Evolutionary conservation across 2,329 filamentous ascomycete species (phyloP).

Genomic region (Fusarium proliferatum): DNA sequence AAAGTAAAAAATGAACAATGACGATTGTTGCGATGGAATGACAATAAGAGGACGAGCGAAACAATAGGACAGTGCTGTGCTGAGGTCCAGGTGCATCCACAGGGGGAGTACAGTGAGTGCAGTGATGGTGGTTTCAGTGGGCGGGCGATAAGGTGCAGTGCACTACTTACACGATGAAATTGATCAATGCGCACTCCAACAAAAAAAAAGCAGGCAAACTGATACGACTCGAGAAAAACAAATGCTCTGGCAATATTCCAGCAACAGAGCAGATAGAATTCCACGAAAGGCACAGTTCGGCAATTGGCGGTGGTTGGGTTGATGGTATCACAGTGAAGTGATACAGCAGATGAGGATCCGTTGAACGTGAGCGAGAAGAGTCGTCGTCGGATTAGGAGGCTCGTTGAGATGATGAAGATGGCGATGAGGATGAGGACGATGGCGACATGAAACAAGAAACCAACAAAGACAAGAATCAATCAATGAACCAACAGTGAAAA

Average conservation of each 20-base stretch:
- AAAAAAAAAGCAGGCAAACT: slow-evolving; percentile 14
- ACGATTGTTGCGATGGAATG: not conserved
- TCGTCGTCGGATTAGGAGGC: slow-evolving; percentile 30
- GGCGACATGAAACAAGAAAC: slow-evolving; percentile 9
- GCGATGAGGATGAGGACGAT: not conserved
- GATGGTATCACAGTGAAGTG: slow-evolving; percentile 35
- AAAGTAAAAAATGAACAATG: not conserved
- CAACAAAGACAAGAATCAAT: slow-evolving; percentile 5
- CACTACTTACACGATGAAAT: slow-evolving; percentile 37
- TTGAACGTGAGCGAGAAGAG: slow-evolving; percentile 9
- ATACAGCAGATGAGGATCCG: slow-evolving; percentile 25
- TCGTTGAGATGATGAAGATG: slow-evolving; percentile 8
- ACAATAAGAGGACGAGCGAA: not conserved
- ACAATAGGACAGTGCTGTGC: slow-evolving; percentile 1
- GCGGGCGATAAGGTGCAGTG: not conserved
- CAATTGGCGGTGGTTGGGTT: slow-evolving; percentile 26
- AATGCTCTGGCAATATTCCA: slow-evolving; percentile 54
- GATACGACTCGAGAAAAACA: slow-evolving; percentile 31
- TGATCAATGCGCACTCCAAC: slow-evolving; percentile 21
- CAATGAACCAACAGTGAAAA: slow-evolving; percentile 3
- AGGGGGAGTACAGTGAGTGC: slow-evolving; percentile 15
- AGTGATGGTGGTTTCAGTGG: not conserved
- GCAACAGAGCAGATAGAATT: slow-evolving; percentile 47
- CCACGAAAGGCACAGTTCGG: slow-evolving; percentile 34
- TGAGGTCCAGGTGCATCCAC: slow-evolving; percentile 2